A percentile compares a stretch with the other conserved stretches of the same genome.
These are phyloP conservation scores for Suillus placidus DNA, from an alignment of 768 basidiomycete species.

Conservation along the genomic window DNA sequence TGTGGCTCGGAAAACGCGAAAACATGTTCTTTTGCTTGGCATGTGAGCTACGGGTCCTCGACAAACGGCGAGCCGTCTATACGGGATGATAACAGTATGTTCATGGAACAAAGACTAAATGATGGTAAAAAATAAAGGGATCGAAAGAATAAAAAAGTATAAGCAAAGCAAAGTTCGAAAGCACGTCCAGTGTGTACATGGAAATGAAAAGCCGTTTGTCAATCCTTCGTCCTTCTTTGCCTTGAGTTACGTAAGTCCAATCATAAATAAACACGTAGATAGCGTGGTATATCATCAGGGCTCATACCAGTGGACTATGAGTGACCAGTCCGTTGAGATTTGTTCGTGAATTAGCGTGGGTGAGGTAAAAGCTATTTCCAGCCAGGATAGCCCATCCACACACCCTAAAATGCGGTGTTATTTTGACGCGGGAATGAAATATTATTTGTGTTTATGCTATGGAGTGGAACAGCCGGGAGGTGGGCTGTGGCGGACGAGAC, in stretches of 20 bases:
- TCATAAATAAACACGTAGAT: constrained; percentile 26
- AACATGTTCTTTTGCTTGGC: constrained; percentile 14
- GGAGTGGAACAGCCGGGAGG: constrained; percentile 36
- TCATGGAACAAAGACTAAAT: constrained; percentile 29
- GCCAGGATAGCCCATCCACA: constrained; percentile 14
- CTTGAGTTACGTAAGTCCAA: constrained; percentile 18
- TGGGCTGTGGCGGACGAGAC: constrained; percentile 35
- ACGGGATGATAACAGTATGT: constrained; percentile 9
- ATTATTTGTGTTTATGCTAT: constrained; percentile 30
- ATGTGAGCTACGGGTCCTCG: constrained; percentile 14
- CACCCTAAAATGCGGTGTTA: constrained; percentile 7
- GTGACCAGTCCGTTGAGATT: constrained; percentile 18
- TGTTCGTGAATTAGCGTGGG: constrained; percentile 33
- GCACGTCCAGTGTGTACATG: constrained; percentile 26
- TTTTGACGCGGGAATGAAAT: constrained; percentile 24
- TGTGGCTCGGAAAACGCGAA: background rate
- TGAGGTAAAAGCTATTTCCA: constrained; percentile 32
- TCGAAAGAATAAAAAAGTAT: constrained; percentile 10
- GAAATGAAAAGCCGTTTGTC: constrained; percentile 30
- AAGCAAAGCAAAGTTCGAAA: constrained; percentile 8
- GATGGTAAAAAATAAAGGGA: constrained; percentile 22
- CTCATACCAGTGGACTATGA: constrained; percentile 24
- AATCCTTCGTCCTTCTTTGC: constrained; percentile 25
- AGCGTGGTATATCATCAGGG: constrained; percentile 28
- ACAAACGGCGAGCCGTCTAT: constrained; percentile 11